Conservation (phyloP, 768 basidiomycete genomes). For the Thelephora ganbajun region DNA sequence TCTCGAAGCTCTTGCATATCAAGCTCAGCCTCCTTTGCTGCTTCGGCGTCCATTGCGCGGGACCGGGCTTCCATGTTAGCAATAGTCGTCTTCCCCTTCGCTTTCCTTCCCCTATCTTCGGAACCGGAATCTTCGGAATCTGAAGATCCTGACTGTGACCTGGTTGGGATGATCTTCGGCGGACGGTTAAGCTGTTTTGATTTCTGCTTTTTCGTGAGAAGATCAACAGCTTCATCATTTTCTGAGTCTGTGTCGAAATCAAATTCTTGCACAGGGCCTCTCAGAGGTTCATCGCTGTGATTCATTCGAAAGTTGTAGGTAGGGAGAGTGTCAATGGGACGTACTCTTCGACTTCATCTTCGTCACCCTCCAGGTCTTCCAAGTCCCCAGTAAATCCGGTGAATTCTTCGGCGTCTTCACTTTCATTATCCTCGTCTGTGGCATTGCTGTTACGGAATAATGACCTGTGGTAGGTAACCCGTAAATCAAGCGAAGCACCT, state of each 20-base stretch:
- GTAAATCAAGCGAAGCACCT: conserved; percentile 2
- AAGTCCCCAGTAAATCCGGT: conserved; percentile 27
- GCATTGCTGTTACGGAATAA: conserved; percentile 35
- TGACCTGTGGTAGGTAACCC: conserved; percentile 17
- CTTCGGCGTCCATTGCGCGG: conserved; percentile 57
- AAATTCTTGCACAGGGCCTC: conserved; percentile 41
- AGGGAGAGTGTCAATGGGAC: conserved; percentile 7
- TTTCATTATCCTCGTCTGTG: conserved; percentile 11
- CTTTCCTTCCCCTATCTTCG: conserved; percentile 15
- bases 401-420: conserved; percentile 19
- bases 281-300: conserved; percentile 35
- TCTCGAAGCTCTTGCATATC: conserved; percentile 52
- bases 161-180: conserved; percentile 34
- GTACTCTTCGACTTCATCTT: conserved; percentile 27
- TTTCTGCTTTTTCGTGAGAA: conserved; percentile 26
- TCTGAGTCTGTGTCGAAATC: conserved; percentile 54
- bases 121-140: conserved; percentile 24
- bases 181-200: conserved; percentile 39
- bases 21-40: conserved; percentile 52
- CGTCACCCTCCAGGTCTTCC: conserved; percentile 35
- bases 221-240: conserved; percentile 20
- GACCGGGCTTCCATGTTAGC: conserved; percentile 76
- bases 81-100: conserved; percentile 41
- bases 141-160: conserved; percentile 31
- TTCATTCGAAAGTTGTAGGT: conserved; percentile 6